These are phyloP conservation scores for Coleophoma cylindrospora DNA, from an alignment of 2,329 filamentous ascomycete species.

Conservation along the genomic window DNA sequence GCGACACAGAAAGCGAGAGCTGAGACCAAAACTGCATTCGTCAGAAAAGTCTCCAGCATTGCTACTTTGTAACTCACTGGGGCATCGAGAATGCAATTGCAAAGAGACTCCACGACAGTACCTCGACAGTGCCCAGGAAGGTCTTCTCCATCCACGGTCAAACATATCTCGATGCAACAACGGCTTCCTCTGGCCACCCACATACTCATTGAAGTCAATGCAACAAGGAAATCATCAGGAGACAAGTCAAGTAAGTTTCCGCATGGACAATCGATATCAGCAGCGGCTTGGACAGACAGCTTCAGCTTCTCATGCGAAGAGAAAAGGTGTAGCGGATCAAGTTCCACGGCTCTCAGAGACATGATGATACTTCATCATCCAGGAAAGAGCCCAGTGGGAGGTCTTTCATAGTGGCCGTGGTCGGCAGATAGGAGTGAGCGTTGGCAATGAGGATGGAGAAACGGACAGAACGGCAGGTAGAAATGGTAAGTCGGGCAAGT, in stretches of 20 bases:
- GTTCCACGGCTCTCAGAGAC: slow-evolving; percentile 8
- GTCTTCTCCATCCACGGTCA: slow-evolving; percentile 11
- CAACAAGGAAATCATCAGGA: slow-evolving; percentile 3
- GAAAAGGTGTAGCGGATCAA: slow-evolving; percentile 11
- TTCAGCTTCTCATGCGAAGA: slow-evolving; percentile 7
- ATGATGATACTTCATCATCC: slow-evolving; percentile 6
- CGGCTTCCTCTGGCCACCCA: slow-evolving; percentile 17
- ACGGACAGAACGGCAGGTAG: too few relatives aligned
- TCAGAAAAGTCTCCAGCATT: slow-evolving; percentile 3
- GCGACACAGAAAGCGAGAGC: slow-evolving; percentile 14
- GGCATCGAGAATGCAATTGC: slow-evolving; percentile 11
- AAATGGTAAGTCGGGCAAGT: not conserved
- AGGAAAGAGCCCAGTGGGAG: not conserved
- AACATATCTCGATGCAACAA: slow-evolving; percentile 13
- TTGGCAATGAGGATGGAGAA: not conserved
- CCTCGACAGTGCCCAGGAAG: slow-evolving; percentile 1
- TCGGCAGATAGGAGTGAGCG: not conserved
- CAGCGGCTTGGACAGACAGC: slow-evolving; percentile 7
- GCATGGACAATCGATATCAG: slow-evolving; percentile 4
- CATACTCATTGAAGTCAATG: slow-evolving; percentile 15
- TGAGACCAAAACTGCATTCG: slow-evolving; percentile 19
- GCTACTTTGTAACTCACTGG: slow-evolving; percentile 10
- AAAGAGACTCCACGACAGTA: slow-evolving; percentile 10
- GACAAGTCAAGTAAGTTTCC: not conserved
- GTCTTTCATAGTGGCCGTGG: slow-evolving; percentile 1